phyloP scores from a whole-genome alignment of 2,329 filamentous ascomycete genomes.

The Apiospora pterosperma region DNA sequence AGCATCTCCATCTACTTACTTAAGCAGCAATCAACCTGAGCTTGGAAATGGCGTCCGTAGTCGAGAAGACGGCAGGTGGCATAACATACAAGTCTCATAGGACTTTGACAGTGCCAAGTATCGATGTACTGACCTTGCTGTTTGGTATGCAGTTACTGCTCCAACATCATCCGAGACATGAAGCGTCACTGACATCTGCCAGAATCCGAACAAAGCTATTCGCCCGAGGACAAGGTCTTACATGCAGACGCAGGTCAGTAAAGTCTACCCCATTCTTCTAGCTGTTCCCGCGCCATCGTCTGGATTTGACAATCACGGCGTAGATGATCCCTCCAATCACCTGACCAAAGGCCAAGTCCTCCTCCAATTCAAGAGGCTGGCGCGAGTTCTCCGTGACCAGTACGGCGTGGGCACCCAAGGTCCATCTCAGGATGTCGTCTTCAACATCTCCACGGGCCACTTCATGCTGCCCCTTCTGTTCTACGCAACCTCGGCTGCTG shows the following conservation, averaged over 20 bases:
- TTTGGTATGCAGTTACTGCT: constrained; percentile 32
- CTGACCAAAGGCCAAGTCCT: constrained; percentile 52
- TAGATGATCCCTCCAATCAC: constrained; percentile 44
- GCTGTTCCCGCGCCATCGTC: neutral
- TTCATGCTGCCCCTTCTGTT: constrained; percentile 23
- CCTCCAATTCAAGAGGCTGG: constrained; percentile 46
- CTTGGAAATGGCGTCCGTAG: constrained; percentile 22
- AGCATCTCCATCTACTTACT: no score
- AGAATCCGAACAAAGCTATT: constrained; percentile 32
- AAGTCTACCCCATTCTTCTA: no score
- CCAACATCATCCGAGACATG: neutral
- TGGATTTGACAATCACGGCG: neutral
- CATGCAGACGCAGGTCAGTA: constrained; percentile 48
- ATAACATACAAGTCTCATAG: constrained; percentile 35
- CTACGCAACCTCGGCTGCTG: constrained; percentile 19
- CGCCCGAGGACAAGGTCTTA: constrained; percentile 46
- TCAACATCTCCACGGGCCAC: constrained; percentile 20
- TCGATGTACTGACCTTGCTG: constrained; percentile 41
- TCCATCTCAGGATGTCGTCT: constrained; percentile 19
- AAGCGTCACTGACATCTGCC: neutral
- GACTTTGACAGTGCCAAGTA: constrained; percentile 29
- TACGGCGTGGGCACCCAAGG: constrained; percentile 19
- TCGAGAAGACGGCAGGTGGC: constrained; percentile 25
- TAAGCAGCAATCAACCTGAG: neutral
- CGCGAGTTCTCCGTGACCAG: constrained; percentile 47